Base-by-base conservation (phyloP, 1,139 yeast species). In the Scheffersomyces segobiensis region DNA sequence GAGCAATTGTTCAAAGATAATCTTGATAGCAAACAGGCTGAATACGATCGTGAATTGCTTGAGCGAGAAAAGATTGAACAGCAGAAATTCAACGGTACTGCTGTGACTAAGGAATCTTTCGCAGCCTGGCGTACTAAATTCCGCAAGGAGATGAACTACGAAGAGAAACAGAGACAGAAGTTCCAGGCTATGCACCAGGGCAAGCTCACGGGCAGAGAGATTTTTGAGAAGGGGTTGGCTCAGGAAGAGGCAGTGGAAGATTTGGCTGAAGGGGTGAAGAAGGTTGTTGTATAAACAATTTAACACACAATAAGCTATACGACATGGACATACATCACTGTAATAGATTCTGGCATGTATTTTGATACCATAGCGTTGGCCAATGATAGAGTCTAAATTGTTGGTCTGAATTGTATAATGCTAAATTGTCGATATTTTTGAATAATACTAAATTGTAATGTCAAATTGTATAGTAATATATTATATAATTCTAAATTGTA, bases 221-320 rank as follows among this genome's bases (percentile, higher is more conserved):
- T 95, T 60, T 95, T 93, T 70, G 98, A 93, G 69, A 84, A 83
- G 69, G 98, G 98, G 54, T 82, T 93, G 67, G 96, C 90, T 52
- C 87, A 86, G 60, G 86, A 82, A 42, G 87, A 77, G 8, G 91
- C 85, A 53, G 85, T 57, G n/a, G 67, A 60, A 48, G 71, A 66
- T 6, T 56, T 71, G 24, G 62, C 62, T 2, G 77, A 72, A 24
- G 69, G 65, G 3, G 63, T 69, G 7, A 65, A 64, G 52, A 67
- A 68, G 55, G 61, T 72, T 49, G 68, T 63, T 18, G 63, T 66
- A 50, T 61, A 59, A 24, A 26, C 6, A 32, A 18, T 3, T 46
- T 12, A 14, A 17, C 42, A 32, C 12, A 32, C 4, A 10, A 32
- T 32, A 10, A 14, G 14, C 14, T 10, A 12, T 32, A 32, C 12